phyloP scores from a whole-genome alignment of 202 grass and related monocot genomes.

The Zoysia matrella region DNA sequence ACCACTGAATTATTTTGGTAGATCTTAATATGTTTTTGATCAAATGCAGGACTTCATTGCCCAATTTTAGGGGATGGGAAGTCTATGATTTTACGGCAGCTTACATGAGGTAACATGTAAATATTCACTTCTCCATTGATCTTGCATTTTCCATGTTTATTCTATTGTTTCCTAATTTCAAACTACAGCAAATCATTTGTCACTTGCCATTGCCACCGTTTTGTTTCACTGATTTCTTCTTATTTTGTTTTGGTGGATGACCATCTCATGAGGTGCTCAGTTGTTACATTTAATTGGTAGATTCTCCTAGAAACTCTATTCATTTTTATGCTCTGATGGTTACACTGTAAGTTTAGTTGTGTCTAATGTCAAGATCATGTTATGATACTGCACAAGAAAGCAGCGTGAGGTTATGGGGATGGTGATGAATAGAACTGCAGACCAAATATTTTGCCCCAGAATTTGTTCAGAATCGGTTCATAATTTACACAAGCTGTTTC shows the following conservation, averaged over 20 bases:
- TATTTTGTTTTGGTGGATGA: too few relatives aligned
- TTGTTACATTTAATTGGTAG: neutral
- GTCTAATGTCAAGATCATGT: neutral
- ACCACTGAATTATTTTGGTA: neutral
- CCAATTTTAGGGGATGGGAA: conserved; percentile 60
- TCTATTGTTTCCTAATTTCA: conserved; percentile 14
- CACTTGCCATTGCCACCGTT: neutral
- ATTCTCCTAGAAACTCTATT: neutral
- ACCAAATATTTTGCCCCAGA: conserved; percentile 2
- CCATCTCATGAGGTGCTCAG: neutral
- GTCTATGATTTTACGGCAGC: conserved; percentile 31
- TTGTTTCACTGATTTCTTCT: neutral
- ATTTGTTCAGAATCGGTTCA: neutral
- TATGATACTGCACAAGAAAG: neutral
- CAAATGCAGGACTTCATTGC: conserved; percentile 53
- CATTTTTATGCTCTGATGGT: neutral
- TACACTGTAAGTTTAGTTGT: neutral
- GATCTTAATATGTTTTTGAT: conserved; percentile 20
- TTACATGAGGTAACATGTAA: conserved; percentile 49
- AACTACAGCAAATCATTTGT: neutral
- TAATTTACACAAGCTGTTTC: neutral
- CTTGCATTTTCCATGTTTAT: neutral
- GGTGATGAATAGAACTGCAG: neutral
- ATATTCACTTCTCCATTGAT: neutral
- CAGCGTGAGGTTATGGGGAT: neutral